Percentiles rank a stretch among this genome's conserved stretches.
These are phyloP conservation scores for Litchi chinensis DNA, from an alignment of 345 rosid genomes.

Conservation along the genomic window DNA sequence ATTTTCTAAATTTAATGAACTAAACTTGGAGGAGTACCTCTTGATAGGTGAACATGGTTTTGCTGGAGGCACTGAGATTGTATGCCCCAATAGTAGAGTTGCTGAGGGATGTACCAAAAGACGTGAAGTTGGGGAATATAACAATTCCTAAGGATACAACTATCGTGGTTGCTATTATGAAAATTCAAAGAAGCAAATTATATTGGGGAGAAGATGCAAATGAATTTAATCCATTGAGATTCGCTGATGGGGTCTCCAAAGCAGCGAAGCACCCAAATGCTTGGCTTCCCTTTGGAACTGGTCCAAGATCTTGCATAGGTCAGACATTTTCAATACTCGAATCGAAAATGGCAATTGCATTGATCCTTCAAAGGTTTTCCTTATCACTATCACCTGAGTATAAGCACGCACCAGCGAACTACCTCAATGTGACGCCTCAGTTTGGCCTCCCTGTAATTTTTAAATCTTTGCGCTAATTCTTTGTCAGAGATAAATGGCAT, in stretches of 20 bases:
- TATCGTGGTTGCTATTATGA: conserved; percentile 23
- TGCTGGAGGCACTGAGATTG: conserved; percentile 64
- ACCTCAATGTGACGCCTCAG: conserved; percentile 40
- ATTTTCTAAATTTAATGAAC: background rate
- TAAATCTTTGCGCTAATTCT: conserved; percentile 26
- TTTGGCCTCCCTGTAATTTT: conserved; percentile 39
- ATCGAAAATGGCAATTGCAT: conserved; percentile 37
- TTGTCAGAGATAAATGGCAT: no score
- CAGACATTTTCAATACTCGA: conserved; percentile 50
- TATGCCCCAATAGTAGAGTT: conserved; percentile 43
- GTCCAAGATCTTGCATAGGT: conserved; percentile 68
- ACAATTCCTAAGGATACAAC: conserved; percentile 47
- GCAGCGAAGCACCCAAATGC: conserved; percentile 57
- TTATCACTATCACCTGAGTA: conserved; percentile 40
- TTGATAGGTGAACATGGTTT: conserved; percentile 56
- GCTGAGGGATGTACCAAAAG: conserved; percentile 40
- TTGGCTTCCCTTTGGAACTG: conserved; percentile 48
- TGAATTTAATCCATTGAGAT: conserved; percentile 60
- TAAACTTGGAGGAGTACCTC: background rate
- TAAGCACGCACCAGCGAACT: conserved; percentile 42
- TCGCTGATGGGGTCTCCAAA: conserved; percentile 41
- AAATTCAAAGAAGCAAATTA: conserved; percentile 45
- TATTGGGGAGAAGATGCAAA: conserved; percentile 66
- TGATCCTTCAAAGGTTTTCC: conserved; percentile 46
- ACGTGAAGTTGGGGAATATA: conserved; percentile 46